A percentile compares a stretch with the other conserved stretches of the same genome.
Conservation (phyloP, 2,329 filamentous ascomycete species). For the Trichophyton schoenleinii region DNA sequence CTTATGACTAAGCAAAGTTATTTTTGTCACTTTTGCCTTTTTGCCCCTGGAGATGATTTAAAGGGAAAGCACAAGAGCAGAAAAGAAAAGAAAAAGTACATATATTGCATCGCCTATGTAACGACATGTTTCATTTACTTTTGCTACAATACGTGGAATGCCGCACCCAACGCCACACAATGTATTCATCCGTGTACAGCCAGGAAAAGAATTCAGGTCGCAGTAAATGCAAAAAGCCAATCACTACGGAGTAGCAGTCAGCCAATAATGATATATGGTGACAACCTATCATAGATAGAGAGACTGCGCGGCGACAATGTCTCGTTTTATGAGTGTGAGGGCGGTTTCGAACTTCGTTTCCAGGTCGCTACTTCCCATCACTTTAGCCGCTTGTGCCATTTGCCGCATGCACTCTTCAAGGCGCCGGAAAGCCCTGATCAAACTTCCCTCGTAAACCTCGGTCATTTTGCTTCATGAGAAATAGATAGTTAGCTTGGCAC, state of each 20-base stretch:
- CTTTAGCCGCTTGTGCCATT: slow-evolving; percentile 89
- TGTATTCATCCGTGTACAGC: neutral
- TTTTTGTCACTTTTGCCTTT: neutral
- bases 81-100: no score
- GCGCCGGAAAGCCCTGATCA: slow-evolving; percentile 91
- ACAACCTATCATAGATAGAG: slow-evolving; percentile 58
- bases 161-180: neutral
- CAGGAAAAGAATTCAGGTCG: neutral
- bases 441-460: slow-evolving; percentile 88
- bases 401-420: slow-evolving; percentile 88
- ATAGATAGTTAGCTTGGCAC: slow-evolving; percentile 4
- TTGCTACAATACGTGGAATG: neutral
- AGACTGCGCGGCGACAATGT: slow-evolving; percentile 90
- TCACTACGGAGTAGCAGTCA: neutral
- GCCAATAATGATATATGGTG: neutral
- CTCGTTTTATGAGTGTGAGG: slow-evolving; percentile 72
- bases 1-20: neutral
- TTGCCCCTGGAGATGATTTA: neutral
- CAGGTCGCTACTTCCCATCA: slow-evolving; percentile 94
- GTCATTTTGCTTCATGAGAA: slow-evolving; percentile 74
- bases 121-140: neutral
- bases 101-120: neutral
- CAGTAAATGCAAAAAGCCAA: slow-evolving; percentile 4
- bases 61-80: neutral
- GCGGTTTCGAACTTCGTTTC: slow-evolving; percentile 83